phyloP scores from a whole-genome alignment of 2,329 filamentous ascomycete species.

The Paramyrothecium roridum region DNA sequence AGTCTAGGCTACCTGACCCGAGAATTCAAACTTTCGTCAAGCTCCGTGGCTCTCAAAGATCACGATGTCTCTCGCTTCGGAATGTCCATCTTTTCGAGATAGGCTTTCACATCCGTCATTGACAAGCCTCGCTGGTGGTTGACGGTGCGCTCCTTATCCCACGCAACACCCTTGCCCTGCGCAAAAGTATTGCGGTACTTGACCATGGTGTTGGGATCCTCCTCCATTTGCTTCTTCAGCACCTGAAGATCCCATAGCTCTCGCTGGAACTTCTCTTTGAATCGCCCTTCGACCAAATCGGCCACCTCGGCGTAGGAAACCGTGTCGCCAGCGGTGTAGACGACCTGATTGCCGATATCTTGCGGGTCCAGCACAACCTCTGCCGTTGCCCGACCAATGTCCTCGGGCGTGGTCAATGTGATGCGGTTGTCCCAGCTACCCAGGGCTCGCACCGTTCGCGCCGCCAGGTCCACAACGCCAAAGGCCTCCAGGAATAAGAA shows the following conservation, averaged over 20 bases:
- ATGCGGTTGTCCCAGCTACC: constrained; percentile 60
- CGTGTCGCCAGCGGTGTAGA: constrained; percentile 62
- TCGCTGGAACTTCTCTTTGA: constrained; percentile 35
- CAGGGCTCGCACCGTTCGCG: constrained; percentile 46
- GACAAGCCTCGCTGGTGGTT: constrained; percentile 47
- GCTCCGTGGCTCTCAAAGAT: too few species aligned
- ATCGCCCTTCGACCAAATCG: constrained; percentile 45
- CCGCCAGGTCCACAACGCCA: constrained; percentile 54
- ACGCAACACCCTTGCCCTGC: constrained; percentile 54
- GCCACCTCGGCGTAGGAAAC: constrained; percentile 54
- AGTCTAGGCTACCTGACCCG: too few species aligned
- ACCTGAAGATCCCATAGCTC: constrained; percentile 46
- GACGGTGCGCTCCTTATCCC: constrained; percentile 51
- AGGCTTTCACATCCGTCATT: constrained; percentile 39
- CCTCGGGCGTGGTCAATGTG: constrained; percentile 58
- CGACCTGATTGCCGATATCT: constrained; percentile 34
- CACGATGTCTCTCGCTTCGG: too few species aligned
- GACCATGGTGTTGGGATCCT: constrained; percentile 46
- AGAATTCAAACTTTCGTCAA: too few species aligned
- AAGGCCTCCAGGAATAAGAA: constrained; percentile 64
- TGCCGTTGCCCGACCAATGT: constrained; percentile 61
- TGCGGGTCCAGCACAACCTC: constrained; percentile 46
- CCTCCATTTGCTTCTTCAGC: constrained; percentile 41
- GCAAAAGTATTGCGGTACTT: constrained; percentile 64
- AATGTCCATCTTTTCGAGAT: constrained; percentile 18